Evolutionary conservation across 176 grass and related monocot genomes (phyloP), one percentile per base, ranked within the genome.

Genomic region (Aegilops sharonensis): DNA sequence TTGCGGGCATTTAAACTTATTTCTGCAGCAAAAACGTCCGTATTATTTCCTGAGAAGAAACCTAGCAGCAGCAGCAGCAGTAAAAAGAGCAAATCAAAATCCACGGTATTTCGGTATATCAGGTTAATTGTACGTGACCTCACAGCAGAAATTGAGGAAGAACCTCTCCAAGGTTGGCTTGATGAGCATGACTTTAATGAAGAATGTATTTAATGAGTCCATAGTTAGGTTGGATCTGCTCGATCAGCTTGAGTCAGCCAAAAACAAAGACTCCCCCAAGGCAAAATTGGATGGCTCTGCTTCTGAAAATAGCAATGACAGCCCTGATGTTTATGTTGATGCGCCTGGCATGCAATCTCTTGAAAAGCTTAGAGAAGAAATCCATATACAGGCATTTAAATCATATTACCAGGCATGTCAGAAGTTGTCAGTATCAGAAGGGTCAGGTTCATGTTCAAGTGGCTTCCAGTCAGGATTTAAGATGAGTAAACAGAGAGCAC

Each of bases 381-480:
- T 94, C 64, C 80, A 95, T 83, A 95, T 84, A 81, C 77, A 85
- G 68, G 80, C 84, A 64, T 98, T 98, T 92, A 77, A 74, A 59
- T 94, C 91, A 79, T 98, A 98, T 83, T 95, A 95, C 70, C 79
- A 81, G 67, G 96, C 90, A 88, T 98, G 96, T 27, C 86, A 94
- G 72, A 93, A 95, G 78, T 83, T 98, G 79, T 72, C 89, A 68
- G 62, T 90, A 77, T 91, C 93, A 84, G 88, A 94, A 87, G 93
- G 96, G 45, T 98, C 93, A 82, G 93, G 96, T 78, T 76, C 89
- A 76, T 95, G 83, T 88, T 89, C 87, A 84, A 87, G 54, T 83
- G 95, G 95, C 18, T 95, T 98, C 47, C 96, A 98, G 83, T 92
- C 96, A 50, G 96, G 96, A 74, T 98, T 95, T 89, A 98, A 95